Conservation (phyloP, 1,139 yeast species). For the Dujonia santamariae region DNA sequence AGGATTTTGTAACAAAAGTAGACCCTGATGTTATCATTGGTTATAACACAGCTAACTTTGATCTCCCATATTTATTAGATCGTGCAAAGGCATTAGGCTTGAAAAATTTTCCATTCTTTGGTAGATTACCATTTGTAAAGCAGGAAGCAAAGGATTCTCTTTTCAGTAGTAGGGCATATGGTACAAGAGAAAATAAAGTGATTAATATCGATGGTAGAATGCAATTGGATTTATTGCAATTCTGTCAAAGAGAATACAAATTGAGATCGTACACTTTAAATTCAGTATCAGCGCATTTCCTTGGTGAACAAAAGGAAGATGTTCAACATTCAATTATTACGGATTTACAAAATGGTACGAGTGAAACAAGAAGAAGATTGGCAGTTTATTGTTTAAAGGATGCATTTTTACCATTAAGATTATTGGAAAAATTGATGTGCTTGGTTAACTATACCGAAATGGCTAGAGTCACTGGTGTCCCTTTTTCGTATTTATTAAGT, state of each 20-base stretch:
- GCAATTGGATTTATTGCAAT: slow-evolving; percentile 91
- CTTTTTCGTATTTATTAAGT: slow-evolving; percentile 81
- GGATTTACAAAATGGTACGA: slow-evolving; percentile 86
- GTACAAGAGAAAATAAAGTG: slow-evolving; percentile 89
- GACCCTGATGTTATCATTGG: slow-evolving; percentile 98
- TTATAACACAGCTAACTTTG: slow-evolving; percentile 91
- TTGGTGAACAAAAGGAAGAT: slow-evolving; percentile 96
- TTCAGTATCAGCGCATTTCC: slow-evolving; percentile 90
- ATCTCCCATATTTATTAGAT: slow-evolving; percentile 87
- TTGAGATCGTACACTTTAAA: slow-evolving; percentile 91
- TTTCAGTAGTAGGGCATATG: slow-evolving; percentile 94
- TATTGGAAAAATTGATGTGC: slow-evolving; percentile 92
- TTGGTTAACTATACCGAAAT: slow-evolving; percentile 95
- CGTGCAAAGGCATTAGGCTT: slow-evolving; percentile 76
- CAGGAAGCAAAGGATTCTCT: slow-evolving; percentile 81
- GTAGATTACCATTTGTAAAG: slow-evolving; percentile 62
- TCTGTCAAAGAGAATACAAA: slow-evolving; percentile 91
- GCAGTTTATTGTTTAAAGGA: slow-evolving; percentile 98
- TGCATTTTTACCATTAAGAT: slow-evolving; percentile 85
- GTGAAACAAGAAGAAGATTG: slow-evolving; percentile 88
- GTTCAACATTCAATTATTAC: slow-evolving; percentile 97
- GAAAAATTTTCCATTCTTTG: slow-evolving; percentile 77
- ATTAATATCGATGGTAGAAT: slow-evolving; percentile 94
- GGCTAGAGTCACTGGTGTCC: slow-evolving; percentile 99
- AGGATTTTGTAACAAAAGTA: slow-evolving; percentile 71